Evolutionary conservation across 192 early-diverging fungal species (phyloP), one percentile per base, ranked within the genome.

Genomic region (Entomortierella lignicola): DNA sequence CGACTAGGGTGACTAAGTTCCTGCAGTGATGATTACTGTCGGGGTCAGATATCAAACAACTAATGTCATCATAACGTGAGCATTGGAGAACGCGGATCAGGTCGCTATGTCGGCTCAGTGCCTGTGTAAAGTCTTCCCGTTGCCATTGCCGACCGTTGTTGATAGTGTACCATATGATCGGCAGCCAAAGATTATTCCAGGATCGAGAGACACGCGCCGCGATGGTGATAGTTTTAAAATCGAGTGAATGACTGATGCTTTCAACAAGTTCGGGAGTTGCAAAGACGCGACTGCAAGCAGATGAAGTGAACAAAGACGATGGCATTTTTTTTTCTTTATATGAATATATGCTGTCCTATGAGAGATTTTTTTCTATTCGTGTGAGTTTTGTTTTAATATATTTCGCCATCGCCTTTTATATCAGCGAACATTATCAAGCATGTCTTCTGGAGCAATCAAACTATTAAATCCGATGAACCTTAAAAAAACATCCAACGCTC

Each of bases 61-160:
- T 43, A 25, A 68, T 68, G 13, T 68, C 66, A 39, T 68, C 66
- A 30, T 68, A 68, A 29, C 66, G 66, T 20, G 47, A 26, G 25
- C 66, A 68, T 30, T 58, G 20, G 11, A 68, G 56, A 31, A 50
- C 56, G 10, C 66, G 66, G 11, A 68, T 59, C 7, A 68, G 23
- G 56, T 68, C 31, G 11, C 55, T 55, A 23, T 68, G 66, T 31
- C 31, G 55, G 13, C 18, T 27, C n/a, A 68, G 21, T 27, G 66
- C 44, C 21, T 25, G 12, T 1, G 59, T 31, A 32, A 68, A 68
- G 15, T 44, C 42, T 8, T 20, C n/a, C 6, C 47, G 18, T 29
- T 29, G 43, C 66, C 66, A 68, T 5, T 68, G 66, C 26, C 17
- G 21, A 6, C 66, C 66, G 44, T 56, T 47, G 56, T 68, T 43